Percentiles rank a stretch among this genome's conserved stretches.
Evolutionary conservation across 352 stramenopile genomes (phyloP).

Genomic region (Pythium monospermum): DNA sequence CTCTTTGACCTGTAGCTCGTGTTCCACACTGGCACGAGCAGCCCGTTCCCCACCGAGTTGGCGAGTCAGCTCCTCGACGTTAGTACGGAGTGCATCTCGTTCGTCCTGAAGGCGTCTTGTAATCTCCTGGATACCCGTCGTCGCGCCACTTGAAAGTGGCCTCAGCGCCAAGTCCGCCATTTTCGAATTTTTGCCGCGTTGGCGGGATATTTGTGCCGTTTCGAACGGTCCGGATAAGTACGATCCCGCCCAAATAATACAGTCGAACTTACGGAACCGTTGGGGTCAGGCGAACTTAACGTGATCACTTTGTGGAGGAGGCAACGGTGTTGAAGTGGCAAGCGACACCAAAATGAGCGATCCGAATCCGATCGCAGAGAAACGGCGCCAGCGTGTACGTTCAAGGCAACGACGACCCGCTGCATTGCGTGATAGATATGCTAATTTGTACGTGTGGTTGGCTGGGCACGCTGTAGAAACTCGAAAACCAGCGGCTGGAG

Average conservation of each 20-base stretch:
- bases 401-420: too few relatives aligned
- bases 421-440: too few relatives aligned
- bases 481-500: slow-evolving; percentile 65
- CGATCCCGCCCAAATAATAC: slow-evolving; percentile 2
- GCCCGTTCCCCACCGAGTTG: slow-evolving; percentile 37
- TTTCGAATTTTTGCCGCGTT: slow-evolving; percentile 4
- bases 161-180: background rate
- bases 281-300: background rate
- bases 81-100: slow-evolving; percentile 36
- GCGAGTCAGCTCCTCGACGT: slow-evolving; percentile 48
- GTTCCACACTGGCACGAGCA: slow-evolving; percentile 34
- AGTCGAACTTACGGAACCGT: too few relatives aligned
- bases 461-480: slow-evolving; percentile 38
- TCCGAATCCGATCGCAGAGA: slow-evolving; percentile 22
- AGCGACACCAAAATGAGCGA: background rate
- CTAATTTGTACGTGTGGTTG: too few relatives aligned
- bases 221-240: slow-evolving; percentile 12
- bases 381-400: slow-evolving; percentile 23
- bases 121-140: slow-evolving; percentile 38
- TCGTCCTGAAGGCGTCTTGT: slow-evolving; percentile 62
- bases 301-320: too few relatives aligned
- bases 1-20: slow-evolving; percentile 59
- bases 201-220: slow-evolving; percentile 6
- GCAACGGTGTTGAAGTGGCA: slow-evolving; percentile 4
- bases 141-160: background rate